A percentile compares a stretch with the other conserved stretches of the same genome.
Conservation (phyloP, 495 filamentous ascomycete species). For the Amphirosellinia nigrospora region DNA sequence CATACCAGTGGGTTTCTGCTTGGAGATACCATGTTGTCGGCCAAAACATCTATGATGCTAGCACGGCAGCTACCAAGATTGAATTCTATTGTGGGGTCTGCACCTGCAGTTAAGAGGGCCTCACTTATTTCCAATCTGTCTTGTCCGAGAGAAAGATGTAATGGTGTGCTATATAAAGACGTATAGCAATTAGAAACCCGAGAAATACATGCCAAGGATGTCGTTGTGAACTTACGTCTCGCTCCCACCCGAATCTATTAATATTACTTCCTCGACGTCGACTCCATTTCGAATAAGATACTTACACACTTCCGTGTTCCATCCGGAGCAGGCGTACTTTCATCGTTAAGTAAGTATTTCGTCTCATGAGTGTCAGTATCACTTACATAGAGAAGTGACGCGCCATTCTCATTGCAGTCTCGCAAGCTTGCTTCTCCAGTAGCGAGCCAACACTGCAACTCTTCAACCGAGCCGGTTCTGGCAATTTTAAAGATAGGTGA, state of each 20-base stretch:
- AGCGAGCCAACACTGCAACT: neutral
- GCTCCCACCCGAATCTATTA: constrained; percentile 1
- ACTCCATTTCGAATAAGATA: constrained; percentile 15
- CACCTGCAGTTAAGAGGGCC: constrained; percentile 11
- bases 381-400: neutral
- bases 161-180: constrained; percentile 12
- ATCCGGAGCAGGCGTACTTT: constrained; percentile 17
- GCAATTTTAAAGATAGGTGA: neutral
- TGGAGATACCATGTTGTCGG: constrained; percentile 9
- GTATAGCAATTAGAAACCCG: neutral
- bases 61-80: neutral
- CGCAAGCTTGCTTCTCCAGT: neutral
- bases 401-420: neutral
- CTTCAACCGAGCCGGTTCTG: neutral
- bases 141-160: constrained; percentile 15
- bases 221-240: constrained; percentile 12
- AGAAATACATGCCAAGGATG: neutral
- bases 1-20: constrained; percentile 4
- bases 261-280: constrained; percentile 21
- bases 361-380: neutral
- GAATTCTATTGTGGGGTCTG: constrained; percentile 17
- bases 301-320: constrained; percentile 5
- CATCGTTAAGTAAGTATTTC: constrained; percentile 4
- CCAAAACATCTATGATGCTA: constrained; percentile 13
- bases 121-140: constrained; percentile 4